Base-by-base conservation (phyloP, 805 yeast genomes). In the Zygotorulaspora sp. region DNA sequence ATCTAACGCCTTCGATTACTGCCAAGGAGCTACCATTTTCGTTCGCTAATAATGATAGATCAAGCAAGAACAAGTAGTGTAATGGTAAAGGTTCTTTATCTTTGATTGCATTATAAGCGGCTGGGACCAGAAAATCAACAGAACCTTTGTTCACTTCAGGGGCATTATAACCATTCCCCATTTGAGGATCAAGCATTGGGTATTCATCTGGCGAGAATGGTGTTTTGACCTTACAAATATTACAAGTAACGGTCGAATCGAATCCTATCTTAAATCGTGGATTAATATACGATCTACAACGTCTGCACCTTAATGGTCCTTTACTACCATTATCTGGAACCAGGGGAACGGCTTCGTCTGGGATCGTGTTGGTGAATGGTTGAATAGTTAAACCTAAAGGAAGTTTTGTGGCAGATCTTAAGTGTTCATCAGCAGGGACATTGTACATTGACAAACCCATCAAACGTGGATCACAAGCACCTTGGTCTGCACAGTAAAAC, bases 261-360 rank as follows among this genome's bases (percentile, higher is more conserved):
- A 71, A 72, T 5, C 76, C 70, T 36, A 71, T 66, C 48, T 77
- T 79, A 78, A 84, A 82, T 13, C 79, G 75, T 3, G 97, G 94
- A 57, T 90, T 92, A 45, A 88, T 71, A 60, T 88, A 92, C 1
- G 96, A 77, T 39, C 96, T 76, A 65, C 99, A 92, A 45, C 97
- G 80, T 48, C 77, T 75, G 63, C 99, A 92, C 49, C 99, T 75
- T 22, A 94, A 80, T 0, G 96, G 95, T 1, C 87, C 86, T 55
- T 54, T 16, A 69, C 63, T 65, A 75, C 74, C 25, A 3, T 39
- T 38, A 21, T 41, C 37, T 6, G 36, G 47, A 6, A 51, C 79
- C 4, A 72, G 70, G 0, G 95, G 94, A 2, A 88, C 74, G 0
- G 63, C 63, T 2, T 74, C 76, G 11, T 72, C 80, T 5, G 63